phyloP scores from a whole-genome alignment of 345 rosid genomes.

The Pseudoturritis turrita region DNA sequence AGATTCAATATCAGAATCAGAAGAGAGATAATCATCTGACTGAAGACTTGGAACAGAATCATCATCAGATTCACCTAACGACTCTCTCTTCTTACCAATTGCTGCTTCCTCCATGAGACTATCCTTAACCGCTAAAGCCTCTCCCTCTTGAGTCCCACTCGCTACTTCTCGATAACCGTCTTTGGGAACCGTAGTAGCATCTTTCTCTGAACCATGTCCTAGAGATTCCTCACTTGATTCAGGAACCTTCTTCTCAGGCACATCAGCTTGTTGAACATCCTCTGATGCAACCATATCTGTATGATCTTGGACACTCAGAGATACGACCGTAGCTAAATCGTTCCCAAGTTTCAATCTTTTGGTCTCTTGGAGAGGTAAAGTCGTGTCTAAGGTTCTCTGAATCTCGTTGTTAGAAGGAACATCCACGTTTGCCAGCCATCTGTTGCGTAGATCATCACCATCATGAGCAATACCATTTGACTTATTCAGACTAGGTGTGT shows the following conservation, averaged over 20 bases:
- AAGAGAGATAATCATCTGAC: conserved; percentile 16
- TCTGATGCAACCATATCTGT: conserved; percentile 28
- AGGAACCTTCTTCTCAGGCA: neutral
- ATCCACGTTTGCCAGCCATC: conserved; percentile 36
- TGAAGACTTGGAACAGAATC: conserved; percentile 22
- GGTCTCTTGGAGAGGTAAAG: conserved; percentile 1
- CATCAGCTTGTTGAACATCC: conserved; percentile 20
- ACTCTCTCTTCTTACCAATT: conserved; percentile 7
- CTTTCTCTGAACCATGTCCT: conserved; percentile 30
- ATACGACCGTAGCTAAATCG: conserved; percentile 23
- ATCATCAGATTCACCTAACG: conserved; percentile 27
- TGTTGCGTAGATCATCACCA: conserved; percentile 39
- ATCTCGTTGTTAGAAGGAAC: conserved; percentile 18
- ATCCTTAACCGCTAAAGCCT: conserved; percentile 13
- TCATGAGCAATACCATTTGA: conserved; percentile 27
- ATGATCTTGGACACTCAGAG: conserved; percentile 20
- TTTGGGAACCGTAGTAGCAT: neutral
- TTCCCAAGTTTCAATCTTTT: conserved; percentile 26
- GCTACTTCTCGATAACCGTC: neutral
- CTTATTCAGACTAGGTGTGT: conserved; percentile 25
- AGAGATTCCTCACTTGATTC: conserved; percentile 26
- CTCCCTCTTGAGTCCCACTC: conserved; percentile 15
- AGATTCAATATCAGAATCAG: conserved; percentile 31
- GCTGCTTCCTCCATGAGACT: conserved; percentile 19
- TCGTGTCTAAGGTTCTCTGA: conserved; percentile 22